These are phyloP conservation scores for Stromatinia cepivora DNA, from an alignment of 2,329 filamentous ascomycete species.

Conservation along the genomic window DNA sequence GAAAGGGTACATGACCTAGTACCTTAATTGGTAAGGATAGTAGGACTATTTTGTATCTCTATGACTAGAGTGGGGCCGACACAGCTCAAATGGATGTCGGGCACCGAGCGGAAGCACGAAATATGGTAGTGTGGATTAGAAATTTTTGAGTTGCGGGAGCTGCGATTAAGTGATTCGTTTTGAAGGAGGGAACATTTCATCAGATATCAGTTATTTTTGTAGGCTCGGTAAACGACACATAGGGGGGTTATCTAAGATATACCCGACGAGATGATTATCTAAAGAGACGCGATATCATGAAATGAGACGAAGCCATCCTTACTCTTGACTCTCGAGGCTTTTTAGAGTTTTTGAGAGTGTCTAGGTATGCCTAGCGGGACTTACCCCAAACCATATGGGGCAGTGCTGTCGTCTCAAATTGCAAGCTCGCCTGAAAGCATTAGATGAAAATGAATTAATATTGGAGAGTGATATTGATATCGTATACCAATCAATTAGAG, in stretches of 20 bases:
- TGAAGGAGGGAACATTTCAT: background rate
- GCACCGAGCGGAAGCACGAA: too few relatives aligned
- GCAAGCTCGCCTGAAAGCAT: background rate
- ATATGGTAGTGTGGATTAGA: too few relatives aligned
- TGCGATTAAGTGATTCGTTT: background rate
- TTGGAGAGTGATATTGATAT: background rate
- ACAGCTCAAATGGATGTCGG: too few relatives aligned
- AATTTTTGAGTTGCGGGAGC: too few relatives aligned
- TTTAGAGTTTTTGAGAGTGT: background rate
- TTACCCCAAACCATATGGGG: conserved; percentile 1
- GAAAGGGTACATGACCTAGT: too few relatives aligned
- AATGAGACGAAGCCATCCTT: background rate
- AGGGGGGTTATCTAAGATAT: background rate
- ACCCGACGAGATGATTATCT: background rate
- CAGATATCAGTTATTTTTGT: background rate
- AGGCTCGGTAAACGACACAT: conserved; percentile 10
- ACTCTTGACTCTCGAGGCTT: background rate
- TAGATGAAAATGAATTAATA: background rate
- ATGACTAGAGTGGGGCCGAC: too few relatives aligned
- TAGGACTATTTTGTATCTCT: too few relatives aligned
- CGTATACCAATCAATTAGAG: too few relatives aligned
- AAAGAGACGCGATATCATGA: background rate
- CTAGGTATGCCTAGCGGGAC: background rate
- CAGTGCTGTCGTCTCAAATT: conserved; percentile 7
- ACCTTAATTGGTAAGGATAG: too few relatives aligned